phyloP scores from a whole-genome alignment of 345 rosid species.

The Pelargonium nanum region DNA sequence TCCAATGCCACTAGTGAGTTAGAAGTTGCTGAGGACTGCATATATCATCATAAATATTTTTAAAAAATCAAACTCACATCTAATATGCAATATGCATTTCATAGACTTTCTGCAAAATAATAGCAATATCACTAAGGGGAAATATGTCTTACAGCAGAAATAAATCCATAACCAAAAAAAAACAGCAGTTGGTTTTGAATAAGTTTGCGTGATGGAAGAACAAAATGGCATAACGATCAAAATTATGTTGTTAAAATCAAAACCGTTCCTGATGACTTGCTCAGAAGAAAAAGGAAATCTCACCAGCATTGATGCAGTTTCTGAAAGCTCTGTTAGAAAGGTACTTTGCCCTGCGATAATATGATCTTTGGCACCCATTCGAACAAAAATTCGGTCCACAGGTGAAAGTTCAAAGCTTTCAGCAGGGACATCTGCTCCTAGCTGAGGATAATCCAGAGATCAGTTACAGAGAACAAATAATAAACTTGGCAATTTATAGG shows the following conservation, averaged over 20 bases:
- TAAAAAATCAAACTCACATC: no score
- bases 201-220: background rate
- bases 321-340: constrained; percentile 91
- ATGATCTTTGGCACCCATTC: constrained; percentile 98
- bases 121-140: no score
- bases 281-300: constrained; percentile 11
- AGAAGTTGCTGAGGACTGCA: constrained; percentile 70
- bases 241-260: background rate
- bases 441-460: constrained; percentile 28
- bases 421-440: constrained; percentile 94
- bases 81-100: no score
- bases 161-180: no score
- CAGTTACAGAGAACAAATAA: background rate
- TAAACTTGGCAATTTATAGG: constrained; percentile 7
- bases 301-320: constrained; percentile 95
- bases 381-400: constrained; percentile 77
- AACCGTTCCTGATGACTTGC: background rate
- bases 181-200: no score
- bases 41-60: constrained; percentile 8
- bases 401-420: constrained; percentile 75
- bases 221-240: background rate
- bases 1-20: constrained; percentile 83
- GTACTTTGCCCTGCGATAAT: constrained; percentile 94
- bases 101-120: no score
- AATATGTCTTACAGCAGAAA: no score